These are phyloP conservation scores for Hydnomerulius pinastri DNA, from an alignment of 768 basidiomycete species.

Conservation along the genomic window DNA sequence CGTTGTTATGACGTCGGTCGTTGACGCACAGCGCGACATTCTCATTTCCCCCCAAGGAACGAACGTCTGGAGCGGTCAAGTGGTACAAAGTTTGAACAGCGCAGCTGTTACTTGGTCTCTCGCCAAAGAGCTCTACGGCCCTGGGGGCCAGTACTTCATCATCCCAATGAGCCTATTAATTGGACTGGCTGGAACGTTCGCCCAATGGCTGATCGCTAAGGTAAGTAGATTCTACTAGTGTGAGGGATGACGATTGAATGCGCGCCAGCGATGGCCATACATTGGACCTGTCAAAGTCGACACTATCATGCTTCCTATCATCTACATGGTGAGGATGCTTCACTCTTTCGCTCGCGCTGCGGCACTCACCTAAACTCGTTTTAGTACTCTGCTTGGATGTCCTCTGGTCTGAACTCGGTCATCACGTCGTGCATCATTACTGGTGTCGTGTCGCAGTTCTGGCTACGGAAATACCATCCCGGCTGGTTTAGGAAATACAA, in stretches of 20 bases:
- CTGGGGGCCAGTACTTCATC: constrained; percentile 55
- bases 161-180: constrained; percentile 55
- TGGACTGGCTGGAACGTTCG: constrained; percentile 51
- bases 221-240: constrained; percentile 27
- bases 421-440: constrained; percentile 49
- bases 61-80: constrained; percentile 63
- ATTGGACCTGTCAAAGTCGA: constrained; percentile 55
- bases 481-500: constrained; percentile 71
- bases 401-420: constrained; percentile 57
- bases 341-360: background rate
- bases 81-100: constrained; percentile 54
- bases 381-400: constrained; percentile 47
- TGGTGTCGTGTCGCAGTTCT: constrained; percentile 60
- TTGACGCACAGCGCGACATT: constrained; percentile 50
- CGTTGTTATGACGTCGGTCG: constrained; percentile 57
- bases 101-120: constrained; percentile 66
- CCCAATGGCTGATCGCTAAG: constrained; percentile 57
- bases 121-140: constrained; percentile 57
- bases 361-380: no score
- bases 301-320: constrained; percentile 55
- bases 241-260: background rate
- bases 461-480: constrained; percentile 57
- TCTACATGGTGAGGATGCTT: constrained; percentile 43
- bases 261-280: constrained; percentile 51
- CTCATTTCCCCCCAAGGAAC: constrained; percentile 54